phyloP scores from a whole-genome alignment of 495 filamentous ascomycete species.

The Aspergillus sclerotioniger region DNA sequence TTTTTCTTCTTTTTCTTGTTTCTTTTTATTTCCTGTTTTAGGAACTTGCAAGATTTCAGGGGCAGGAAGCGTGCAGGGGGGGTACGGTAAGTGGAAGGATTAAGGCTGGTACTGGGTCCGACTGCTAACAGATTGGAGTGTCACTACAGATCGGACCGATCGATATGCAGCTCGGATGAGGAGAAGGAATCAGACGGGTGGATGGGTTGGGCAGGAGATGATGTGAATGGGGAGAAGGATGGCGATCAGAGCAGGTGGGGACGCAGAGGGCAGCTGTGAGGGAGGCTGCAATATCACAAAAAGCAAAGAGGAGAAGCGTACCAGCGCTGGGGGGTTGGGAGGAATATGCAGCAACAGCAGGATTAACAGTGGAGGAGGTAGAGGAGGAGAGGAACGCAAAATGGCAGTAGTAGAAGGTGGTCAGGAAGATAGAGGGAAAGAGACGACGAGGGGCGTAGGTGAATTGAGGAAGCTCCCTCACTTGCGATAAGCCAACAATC shows the following conservation, averaged over 20 bases:
- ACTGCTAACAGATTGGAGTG: conserved; percentile 15
- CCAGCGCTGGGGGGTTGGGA: conserved; percentile 15
- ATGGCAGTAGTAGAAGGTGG: conserved; percentile 8
- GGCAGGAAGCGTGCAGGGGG: conserved; percentile 7
- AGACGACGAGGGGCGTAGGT: background rate
- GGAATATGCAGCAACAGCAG: background rate
- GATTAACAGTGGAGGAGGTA: background rate
- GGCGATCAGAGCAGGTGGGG: conserved; percentile 16
- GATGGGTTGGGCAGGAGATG: background rate
- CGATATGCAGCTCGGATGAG: conserved; percentile 21
- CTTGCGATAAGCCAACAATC: background rate
- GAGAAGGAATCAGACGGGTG: conserved; percentile 13
- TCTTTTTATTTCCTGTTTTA: conserved; percentile 5
- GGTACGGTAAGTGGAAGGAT: conserved; percentile 1
- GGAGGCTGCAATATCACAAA: conserved; percentile 9
- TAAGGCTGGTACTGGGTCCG: conserved; percentile 10
- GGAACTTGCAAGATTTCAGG: background rate
- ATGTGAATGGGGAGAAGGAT: background rate
- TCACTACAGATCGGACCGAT: conserved; percentile 17
- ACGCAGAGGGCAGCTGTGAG: conserved; percentile 17
- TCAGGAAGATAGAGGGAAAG: background rate
- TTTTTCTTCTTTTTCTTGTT: background rate
- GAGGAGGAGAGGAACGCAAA: conserved; percentile 10
- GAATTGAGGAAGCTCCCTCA: background rate
- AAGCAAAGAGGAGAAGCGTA: conserved; percentile 17